These are phyloP conservation scores for Lasiodiplodia theobromae DNA, from an alignment of 2,329 filamentous ascomycete genomes.

Conservation along the genomic window DNA sequence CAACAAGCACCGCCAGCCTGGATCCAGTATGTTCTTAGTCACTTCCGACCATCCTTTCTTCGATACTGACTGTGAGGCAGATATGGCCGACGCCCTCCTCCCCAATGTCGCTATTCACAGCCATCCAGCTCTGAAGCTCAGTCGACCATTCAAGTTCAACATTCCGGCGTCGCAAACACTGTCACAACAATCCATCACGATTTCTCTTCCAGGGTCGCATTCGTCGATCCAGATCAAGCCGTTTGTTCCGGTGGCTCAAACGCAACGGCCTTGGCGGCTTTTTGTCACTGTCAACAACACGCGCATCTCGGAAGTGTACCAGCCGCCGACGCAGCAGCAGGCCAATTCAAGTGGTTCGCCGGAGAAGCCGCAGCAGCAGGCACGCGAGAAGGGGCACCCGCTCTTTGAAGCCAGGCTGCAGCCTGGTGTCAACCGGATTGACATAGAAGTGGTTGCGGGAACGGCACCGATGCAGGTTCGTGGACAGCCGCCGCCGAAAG, in stretches of 20 bases:
- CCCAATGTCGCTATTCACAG: constrained; percentile 46
- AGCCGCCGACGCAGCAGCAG: constrained; percentile 49
- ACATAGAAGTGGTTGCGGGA: constrained; percentile 78
- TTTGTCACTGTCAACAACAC: constrained; percentile 75
- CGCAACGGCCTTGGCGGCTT: constrained; percentile 75
- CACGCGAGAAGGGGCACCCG: constrained; percentile 63
- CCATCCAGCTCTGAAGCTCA: constrained; percentile 70
- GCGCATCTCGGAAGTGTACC: constrained; percentile 64
- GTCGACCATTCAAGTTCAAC: constrained; percentile 68
- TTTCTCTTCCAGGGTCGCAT: constrained; percentile 72
- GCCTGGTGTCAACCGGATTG: constrained; percentile 77
- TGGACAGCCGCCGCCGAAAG: constrained; percentile 35
- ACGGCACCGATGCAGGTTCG: constrained; percentile 56
- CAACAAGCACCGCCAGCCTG: constrained; percentile 34
- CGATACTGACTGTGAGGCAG: constrained; percentile 2
- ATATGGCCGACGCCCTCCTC: constrained; percentile 26
- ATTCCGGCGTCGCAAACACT: constrained; percentile 71
- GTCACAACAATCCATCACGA: constrained; percentile 74
- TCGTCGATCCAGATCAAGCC: constrained; percentile 76
- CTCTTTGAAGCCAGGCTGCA: constrained; percentile 77
- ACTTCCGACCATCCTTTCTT: too few species aligned
- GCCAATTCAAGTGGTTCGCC: constrained; percentile 30
- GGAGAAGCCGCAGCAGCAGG: constrained; percentile 30
- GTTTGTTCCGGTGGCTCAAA: constrained; percentile 67
- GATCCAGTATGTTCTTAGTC: background rate